Conservation (phyloP, 2,329 filamentous ascomycete genomes). For the Colletotrichum navitas region DNA sequence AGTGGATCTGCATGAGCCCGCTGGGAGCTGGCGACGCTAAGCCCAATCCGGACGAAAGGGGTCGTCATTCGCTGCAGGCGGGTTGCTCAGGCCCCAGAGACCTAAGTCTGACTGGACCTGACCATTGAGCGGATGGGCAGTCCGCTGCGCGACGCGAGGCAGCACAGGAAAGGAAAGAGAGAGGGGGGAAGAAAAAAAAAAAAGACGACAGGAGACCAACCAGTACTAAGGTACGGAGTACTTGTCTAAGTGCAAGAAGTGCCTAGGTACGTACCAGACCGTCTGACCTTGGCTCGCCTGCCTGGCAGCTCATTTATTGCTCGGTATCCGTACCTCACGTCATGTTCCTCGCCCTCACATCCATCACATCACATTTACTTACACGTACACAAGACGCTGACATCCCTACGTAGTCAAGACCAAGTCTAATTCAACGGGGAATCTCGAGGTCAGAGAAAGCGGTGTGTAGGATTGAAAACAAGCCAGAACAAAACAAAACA, state of each 20-base stretch:
- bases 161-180: background rate
- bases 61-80: conserved; percentile 41
- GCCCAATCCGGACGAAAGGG: conserved; percentile 7
- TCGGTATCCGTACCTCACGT: background rate
- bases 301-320: background rate
- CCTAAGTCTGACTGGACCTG: conserved; percentile 6
- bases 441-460: background rate
- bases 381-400: too few relatives aligned
- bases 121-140: background rate
- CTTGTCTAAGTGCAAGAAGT: background rate
- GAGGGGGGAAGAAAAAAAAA: background rate
- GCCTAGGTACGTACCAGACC: background rate
- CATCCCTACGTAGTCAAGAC: background rate
- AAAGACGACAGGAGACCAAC: background rate
- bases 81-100: conserved; percentile 36
- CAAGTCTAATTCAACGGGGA: background rate
- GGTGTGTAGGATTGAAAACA: too few relatives aligned
- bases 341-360: background rate
- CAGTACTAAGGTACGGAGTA: background rate
- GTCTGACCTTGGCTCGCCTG: background rate
- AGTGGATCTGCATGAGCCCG: conserved; percentile 38
- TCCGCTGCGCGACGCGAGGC: background rate
- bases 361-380: background rate
- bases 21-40: conserved; percentile 19
- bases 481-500: too few relatives aligned